Percentiles rank a stretch among this genome's conserved stretches.
These are phyloP conservation scores for Prinsepia uniflora DNA, from an alignment of 306 rosid genomes.

Conservation along the genomic window DNA sequence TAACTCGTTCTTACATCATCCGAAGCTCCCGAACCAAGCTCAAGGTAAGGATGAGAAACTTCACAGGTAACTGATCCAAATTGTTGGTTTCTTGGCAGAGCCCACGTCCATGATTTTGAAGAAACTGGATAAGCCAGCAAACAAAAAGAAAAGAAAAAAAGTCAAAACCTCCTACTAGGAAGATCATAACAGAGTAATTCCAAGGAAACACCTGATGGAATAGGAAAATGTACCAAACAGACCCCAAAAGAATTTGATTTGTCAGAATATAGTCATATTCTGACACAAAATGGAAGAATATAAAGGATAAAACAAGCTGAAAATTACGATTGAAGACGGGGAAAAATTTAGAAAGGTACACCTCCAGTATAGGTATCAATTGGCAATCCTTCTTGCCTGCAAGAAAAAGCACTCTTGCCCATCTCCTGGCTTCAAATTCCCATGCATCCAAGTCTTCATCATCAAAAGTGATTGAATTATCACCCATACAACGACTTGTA, in stretches of 20 bases:
- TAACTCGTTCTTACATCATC: constrained; percentile 50
- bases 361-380: constrained; percentile 58
- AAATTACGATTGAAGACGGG: not conserved
- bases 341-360: constrained; percentile 24
- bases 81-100: constrained; percentile 49
- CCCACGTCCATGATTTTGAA: constrained; percentile 40
- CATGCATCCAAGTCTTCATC: constrained; percentile 83
- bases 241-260: constrained; percentile 1
- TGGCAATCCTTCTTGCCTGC: constrained; percentile 52
- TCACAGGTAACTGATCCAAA: constrained; percentile 44
- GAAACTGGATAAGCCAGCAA: constrained; percentile 49
- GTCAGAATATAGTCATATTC: not conserved
- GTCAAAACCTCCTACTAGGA: constrained; percentile 22
- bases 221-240: not conserved
- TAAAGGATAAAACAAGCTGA: constrained; percentile 1
- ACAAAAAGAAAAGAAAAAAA: too few relatives aligned
- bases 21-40: constrained; percentile 79
- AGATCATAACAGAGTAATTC: not conserved
- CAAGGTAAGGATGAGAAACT: constrained; percentile 63
- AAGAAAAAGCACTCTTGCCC: constrained; percentile 87
- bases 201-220: not conserved
- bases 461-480: constrained; percentile 46
- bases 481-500: constrained; percentile 24
- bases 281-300: not conserved
- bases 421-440: constrained; percentile 79